Evolutionary conservation across 768 basidiomycete species (phyloP), one percentile per base, ranked within the genome.

Genomic region (Russula compacta): DNA sequence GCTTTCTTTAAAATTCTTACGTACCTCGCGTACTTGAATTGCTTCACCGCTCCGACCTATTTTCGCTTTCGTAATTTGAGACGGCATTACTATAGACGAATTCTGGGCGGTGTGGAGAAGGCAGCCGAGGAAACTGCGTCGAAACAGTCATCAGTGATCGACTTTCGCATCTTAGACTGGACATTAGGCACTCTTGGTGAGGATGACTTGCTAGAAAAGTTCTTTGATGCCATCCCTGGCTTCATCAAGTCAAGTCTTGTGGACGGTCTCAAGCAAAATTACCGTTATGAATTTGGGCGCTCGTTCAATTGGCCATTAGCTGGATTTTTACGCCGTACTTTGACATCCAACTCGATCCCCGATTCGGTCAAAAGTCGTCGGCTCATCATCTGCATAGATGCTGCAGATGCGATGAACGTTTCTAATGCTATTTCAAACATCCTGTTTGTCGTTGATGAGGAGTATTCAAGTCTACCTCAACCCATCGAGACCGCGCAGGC

Each of bases 191-290:
- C 49, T 2, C 2, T 58, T 2, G 33, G 50, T 4, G 57, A 51
- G 12, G 57, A 58, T 35, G 32, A 52, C 24, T 6, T 36, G 3
- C 33, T 59, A 3, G 58, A 59, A 14, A 33, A 35, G 4, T 46
- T 59, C 36, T 52, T 59, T 24, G 50, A 19, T 2, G 51, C 15
- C 51, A 29, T 59, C 43, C 58, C 58, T 4, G 58, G 36, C 9
- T 46, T 59, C 6, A 38, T 33, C 6, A 8, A 33, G 19, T 57
- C 56, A 6, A 19, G 14, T 6, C 0, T 7, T 4, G 48, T 50
- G 1, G 0, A 39, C 0, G 11, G 0, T 8, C 17, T 12, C 11
- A 0, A 36, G 14, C 9, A 2, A 5, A 0, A 11, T 9, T 47
- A 48, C 2, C 5, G n/a, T 2, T 1, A 10, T 3, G 17, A 6